Conservation (phyloP, 1,139 yeast genomes). For the Starmera stellimalicola region DNA sequence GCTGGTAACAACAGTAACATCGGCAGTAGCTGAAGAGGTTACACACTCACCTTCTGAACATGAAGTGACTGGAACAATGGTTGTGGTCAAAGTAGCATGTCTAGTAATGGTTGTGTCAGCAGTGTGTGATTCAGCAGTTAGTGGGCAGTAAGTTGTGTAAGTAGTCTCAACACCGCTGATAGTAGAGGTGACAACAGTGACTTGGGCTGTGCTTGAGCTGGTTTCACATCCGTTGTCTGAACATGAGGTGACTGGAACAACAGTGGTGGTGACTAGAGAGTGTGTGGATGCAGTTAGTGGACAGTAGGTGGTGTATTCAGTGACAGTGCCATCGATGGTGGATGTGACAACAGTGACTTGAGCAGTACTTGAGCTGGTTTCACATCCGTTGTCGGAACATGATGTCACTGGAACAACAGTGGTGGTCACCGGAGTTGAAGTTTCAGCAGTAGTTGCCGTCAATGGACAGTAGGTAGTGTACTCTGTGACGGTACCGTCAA, state of each 20-base stretch:
- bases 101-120: too few relatives aligned
- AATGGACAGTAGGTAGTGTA: conserved; percentile 21
- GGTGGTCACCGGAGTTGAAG: conserved; percentile 17
- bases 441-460: conserved; percentile 17
- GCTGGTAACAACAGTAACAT: conserved; percentile 1
- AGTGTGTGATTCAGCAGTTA: too few relatives aligned
- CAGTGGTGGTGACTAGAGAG: conserved; percentile 2
- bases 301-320: conserved; percentile 10
- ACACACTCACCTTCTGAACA: conserved; percentile 26
- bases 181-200: conserved; percentile 19
- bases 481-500: conserved; percentile 2
- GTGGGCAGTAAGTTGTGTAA: conserved; percentile 28
- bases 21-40: conserved; percentile 10
- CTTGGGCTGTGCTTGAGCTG: conserved; percentile 3
- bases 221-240: conserved; percentile 4
- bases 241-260: conserved; percentile 8
- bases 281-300: not conserved
- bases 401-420: conserved; percentile 6
- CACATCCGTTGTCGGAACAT: not conserved
- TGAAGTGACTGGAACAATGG: not conserved
- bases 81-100: too few relatives aligned
- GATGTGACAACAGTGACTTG: conserved; percentile 6
- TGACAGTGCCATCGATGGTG: conserved; percentile 4
- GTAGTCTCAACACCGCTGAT: conserved; percentile 19
- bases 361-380: not conserved